phyloP scores from a whole-genome alignment of 148 eudicot species.

The Arbutus unedo region DNA sequence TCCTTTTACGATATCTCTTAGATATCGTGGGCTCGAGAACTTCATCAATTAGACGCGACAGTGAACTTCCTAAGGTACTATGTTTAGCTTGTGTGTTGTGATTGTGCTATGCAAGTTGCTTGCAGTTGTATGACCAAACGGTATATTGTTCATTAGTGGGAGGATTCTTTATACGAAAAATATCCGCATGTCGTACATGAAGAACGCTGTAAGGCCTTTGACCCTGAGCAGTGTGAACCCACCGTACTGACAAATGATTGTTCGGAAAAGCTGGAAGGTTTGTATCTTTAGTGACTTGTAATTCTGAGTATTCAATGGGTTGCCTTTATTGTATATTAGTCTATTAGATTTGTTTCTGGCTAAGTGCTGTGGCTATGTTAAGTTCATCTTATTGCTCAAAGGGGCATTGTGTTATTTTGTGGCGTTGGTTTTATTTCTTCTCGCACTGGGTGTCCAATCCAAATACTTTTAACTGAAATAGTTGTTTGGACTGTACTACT shows the following conservation, averaged over 20 bases:
- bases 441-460: neutral
- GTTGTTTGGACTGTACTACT: conserved; percentile 13
- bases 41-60: conserved; percentile 75
- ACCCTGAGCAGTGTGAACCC: conserved; percentile 27
- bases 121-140: conserved; percentile 19
- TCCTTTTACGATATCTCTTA: conserved; percentile 40
- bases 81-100: conserved; percentile 14
- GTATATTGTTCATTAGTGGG: conserved; percentile 46
- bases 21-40: conserved; percentile 99
- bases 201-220: conserved; percentile 49
- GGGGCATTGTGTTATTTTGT: neutral
- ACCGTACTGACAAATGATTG: conserved; percentile 23
- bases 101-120: conserved; percentile 9
- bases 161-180: conserved; percentile 41
- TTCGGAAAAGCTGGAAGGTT: conserved; percentile 43
- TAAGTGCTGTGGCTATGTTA: neutral
- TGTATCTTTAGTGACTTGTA: neutral
- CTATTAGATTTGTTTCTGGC: neutral
- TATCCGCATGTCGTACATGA: conserved; percentile 57
- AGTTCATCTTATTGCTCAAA: neutral
- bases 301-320: neutral
- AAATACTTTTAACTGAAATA: neutral
- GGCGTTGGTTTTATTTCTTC: conserved; percentile 17
- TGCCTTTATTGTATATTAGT: neutral
- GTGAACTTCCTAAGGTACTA: conserved; percentile 85